A percentile compares a stretch with the other conserved stretches of the same genome.
These are phyloP conservation scores for Blastobotrys elegans DNA, from an alignment of 1,139 yeast genomes.

Conservation along the genomic window DNA sequence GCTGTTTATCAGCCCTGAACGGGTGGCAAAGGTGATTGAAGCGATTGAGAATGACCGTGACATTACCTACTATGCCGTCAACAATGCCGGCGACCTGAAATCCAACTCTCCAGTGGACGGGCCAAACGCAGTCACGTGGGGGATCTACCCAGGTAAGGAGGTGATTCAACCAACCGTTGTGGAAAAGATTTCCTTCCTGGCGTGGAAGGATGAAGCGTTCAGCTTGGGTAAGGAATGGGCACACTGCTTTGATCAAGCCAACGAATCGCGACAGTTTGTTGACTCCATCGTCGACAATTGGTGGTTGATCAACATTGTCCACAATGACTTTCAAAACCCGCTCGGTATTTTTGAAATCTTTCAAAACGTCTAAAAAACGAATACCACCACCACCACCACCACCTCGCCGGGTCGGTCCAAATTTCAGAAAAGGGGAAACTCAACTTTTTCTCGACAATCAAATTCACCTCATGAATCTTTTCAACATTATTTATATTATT, in stretches of 20 bases:
- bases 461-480: background rate
- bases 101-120: conserved; percentile 69
- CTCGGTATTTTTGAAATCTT: conserved; percentile 35
- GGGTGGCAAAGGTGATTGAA: conserved; percentile 41
- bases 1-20: conserved; percentile 61
- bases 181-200: conserved; percentile 80
- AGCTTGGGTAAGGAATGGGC: conserved; percentile 80
- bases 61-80: conserved; percentile 78
- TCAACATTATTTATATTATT: conserved; percentile 1
- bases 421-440: background rate
- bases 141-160: conserved; percentile 89
- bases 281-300: conserved; percentile 51
- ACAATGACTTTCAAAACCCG: conserved; percentile 59
- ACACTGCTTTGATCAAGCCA: conserved; percentile 38
- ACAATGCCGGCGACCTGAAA: conserved; percentile 50
- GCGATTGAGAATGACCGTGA: conserved; percentile 46
- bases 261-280: conserved; percentile 41
- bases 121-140: conserved; percentile 98
- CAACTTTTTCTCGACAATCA: background rate
- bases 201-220: conserved; percentile 97
- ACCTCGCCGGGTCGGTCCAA: background rate
- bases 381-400: background rate
- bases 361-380: conserved; percentile 19
- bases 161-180: conserved; percentile 89
- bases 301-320: conserved; percentile 82